phyloP scores from a whole-genome alignment of 257 asterid species.

The Sherardia arvensis region DNA sequence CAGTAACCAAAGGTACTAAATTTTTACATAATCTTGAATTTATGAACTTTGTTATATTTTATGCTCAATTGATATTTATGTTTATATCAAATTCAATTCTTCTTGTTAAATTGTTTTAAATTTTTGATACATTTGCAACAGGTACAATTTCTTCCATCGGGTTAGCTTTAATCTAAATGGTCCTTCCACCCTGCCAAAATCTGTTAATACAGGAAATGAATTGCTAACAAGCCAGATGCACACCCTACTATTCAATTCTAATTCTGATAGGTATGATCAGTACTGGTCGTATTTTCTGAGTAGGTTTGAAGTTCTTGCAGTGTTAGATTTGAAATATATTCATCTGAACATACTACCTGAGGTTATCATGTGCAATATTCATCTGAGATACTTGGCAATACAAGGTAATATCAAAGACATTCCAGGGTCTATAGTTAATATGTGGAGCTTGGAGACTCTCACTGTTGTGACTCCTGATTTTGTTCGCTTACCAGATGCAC shows the following conservation, averaged over 20 bases:
- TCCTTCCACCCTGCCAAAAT: neutral
- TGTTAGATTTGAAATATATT: neutral
- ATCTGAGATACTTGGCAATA: constrained; percentile 1
- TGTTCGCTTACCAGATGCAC: neutral
- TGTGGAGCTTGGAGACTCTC: constrained; percentile 2
- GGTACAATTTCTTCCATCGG: neutral
- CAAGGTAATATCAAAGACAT: neutral
- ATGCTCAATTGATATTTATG: too few species aligned
- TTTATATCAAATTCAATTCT: too few species aligned
- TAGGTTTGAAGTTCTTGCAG: neutral
- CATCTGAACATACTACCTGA: neutral
- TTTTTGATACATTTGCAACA: neutral
- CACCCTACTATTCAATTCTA: neutral
- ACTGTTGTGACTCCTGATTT: neutral
- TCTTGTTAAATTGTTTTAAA: neutral
- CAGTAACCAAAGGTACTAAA: neutral
- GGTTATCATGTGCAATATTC: neutral
- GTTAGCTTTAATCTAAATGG: neutral
- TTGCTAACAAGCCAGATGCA: neutral
- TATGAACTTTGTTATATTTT: neutral
- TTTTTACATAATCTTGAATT: too few species aligned
- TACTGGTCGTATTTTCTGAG: neutral
- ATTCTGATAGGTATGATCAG: neutral
- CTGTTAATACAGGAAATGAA: neutral
- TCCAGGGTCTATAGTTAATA: neutral